Conservation (phyloP, 495 filamentous ascomycete genomes). For the Paragyromitra xinjiangensis region DNA sequence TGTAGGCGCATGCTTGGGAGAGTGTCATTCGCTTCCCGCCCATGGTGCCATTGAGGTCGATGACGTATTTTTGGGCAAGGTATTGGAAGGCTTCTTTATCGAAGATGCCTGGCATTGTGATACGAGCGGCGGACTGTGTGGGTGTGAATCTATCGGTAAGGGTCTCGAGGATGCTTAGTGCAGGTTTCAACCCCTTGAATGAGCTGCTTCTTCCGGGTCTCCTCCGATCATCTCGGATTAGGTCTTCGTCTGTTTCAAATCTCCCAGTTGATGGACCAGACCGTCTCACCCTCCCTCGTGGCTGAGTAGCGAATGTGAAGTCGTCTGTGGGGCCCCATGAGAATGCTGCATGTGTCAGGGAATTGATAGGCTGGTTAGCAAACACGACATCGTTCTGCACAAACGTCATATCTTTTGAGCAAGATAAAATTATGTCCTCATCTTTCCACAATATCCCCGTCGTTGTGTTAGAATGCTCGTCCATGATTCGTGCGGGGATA, state of each 20-base stretch:
- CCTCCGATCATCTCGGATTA: constrained; percentile 47
- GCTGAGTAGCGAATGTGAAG: constrained; percentile 54
- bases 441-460: constrained; percentile 89
- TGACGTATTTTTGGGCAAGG: constrained; percentile 45
- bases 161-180: constrained; percentile 45
- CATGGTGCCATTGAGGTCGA: constrained; percentile 40
- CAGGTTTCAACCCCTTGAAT: constrained; percentile 46
- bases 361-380: constrained; percentile 78
- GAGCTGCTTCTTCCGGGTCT: constrained; percentile 48
- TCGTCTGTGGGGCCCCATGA: constrained; percentile 59
- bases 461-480: constrained; percentile 74
- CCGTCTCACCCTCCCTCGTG: constrained; percentile 36
- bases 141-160: constrained; percentile 46
- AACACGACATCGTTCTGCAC: constrained; percentile 88
- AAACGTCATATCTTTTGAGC: constrained; percentile 82
- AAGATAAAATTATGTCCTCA: constrained; percentile 90
- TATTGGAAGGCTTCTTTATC: constrained; percentile 52
- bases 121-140: constrained; percentile 49
- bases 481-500: constrained; percentile 86
- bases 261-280: constrained; percentile 24
- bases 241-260: constrained; percentile 55
- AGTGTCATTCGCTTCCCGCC: constrained; percentile 44
- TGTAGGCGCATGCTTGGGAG: constrained; percentile 47
- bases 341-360: constrained; percentile 70
- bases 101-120: constrained; percentile 48